phyloP scores from a whole-genome alignment of 78 protist species.

The Dictyostelium firmibasis region DNA sequence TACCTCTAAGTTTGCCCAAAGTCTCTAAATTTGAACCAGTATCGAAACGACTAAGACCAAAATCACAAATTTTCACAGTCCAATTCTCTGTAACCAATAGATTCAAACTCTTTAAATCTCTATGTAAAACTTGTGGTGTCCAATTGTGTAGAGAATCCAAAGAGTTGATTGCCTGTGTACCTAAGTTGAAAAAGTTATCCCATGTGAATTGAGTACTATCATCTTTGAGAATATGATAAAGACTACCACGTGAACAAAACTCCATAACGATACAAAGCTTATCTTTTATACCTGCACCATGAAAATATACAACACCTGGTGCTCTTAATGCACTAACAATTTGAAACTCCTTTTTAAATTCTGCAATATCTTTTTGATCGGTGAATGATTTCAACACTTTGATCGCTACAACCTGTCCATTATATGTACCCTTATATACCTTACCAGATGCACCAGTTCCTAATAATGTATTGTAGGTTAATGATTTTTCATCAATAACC shows the following conservation, averaged over 20 bases:
- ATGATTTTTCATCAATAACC: constrained; percentile 47
- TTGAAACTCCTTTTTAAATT: constrained; percentile 84
- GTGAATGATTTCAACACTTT: constrained; percentile 77
- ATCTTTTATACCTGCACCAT: constrained; percentile 78
- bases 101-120: constrained; percentile 78
- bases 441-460: constrained; percentile 82
- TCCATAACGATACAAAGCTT: constrained; percentile 83
- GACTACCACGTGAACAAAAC: constrained; percentile 69
- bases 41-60: constrained; percentile 68
- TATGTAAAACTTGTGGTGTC: constrained; percentile 80
- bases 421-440: constrained; percentile 75
- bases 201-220: constrained; percentile 35
- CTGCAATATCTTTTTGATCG: constrained; percentile 62
- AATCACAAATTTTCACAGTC: constrained; percentile 83
- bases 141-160: constrained; percentile 45
- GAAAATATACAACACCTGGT: constrained; percentile 63
- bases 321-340: constrained; percentile 76
- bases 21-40: constrained; percentile 76
- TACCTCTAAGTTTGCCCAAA: constrained; percentile 74
- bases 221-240: constrained; percentile 74
- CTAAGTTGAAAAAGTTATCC: constrained; percentile 32
- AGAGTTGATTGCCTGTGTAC: constrained; percentile 48
- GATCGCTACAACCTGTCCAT: constrained; percentile 70
- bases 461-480: neutral
- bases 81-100: constrained; percentile 68